phyloP scores from a whole-genome alignment of 352 stramenopile genomes.

The Phytophthora pistaciae region DNA sequence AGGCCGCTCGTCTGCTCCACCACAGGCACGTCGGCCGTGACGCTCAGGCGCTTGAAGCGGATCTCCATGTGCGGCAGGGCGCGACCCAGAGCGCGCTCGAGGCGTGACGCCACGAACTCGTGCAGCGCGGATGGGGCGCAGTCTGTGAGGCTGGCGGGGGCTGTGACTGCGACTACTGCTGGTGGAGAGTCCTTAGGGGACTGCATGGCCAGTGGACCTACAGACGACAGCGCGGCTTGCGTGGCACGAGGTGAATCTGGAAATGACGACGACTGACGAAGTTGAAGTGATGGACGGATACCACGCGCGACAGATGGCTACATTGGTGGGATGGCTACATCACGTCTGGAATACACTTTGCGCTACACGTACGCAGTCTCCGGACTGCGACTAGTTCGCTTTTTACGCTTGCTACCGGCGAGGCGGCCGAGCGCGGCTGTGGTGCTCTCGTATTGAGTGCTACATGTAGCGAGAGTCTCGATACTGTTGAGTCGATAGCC shows the following conservation, averaged over 20 bases:
- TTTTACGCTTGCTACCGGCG: too few relatives aligned
- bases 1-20: slow-evolving; percentile 26
- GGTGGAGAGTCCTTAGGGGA: not conserved
- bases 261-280: slow-evolving; percentile 12
- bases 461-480: too few relatives aligned
- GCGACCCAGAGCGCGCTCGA: slow-evolving; percentile 26
- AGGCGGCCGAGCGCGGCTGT: too few relatives aligned
- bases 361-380: too few relatives aligned
- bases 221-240: not conserved
- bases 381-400: too few relatives aligned
- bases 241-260: slow-evolving; percentile 1
- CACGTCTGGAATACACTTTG: too few relatives aligned
- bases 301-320: not conserved
- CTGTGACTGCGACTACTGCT: not conserved
- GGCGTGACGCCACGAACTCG: slow-evolving; percentile 20
- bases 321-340: not conserved
- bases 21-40: slow-evolving; percentile 32
- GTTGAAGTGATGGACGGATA: slow-evolving; percentile 1
- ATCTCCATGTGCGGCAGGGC: slow-evolving; percentile 40
- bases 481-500: too few relatives aligned
- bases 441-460: too few relatives aligned
- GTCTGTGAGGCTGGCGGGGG: too few relatives aligned
- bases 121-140: slow-evolving; percentile 19
- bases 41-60: slow-evolving; percentile 28
- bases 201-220: not conserved